Evolutionary conservation across 257 asterid species (phyloP), one percentile per base, ranked within the genome.

Genomic region (Solanum etuberosum): DNA sequence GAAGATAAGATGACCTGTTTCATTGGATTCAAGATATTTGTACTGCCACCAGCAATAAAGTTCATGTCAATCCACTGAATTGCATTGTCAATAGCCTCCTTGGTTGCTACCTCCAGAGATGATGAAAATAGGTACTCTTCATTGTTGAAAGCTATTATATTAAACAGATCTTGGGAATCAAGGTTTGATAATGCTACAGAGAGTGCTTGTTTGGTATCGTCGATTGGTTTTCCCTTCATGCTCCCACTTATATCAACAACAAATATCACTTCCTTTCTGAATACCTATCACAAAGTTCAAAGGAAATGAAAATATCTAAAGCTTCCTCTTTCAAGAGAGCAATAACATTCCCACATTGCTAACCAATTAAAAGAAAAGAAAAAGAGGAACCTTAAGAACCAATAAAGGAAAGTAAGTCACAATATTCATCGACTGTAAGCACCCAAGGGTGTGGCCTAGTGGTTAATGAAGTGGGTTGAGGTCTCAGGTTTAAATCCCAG

Each of bases 161-260:
- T 92, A 86, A 94, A 94, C 83, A 82, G 65, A 89, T 93, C 98
- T 77, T 89, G 90, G 59, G 94, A 90, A 37, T 90, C 91, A 88
- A 94, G 95, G 89, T 92, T 92, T 31, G 90, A 88, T n/a, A 94
- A 94, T 25, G 95, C 95, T 54, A 90, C 88, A 87, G 87, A 90
- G 77, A 94, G 95, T 40, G 93, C 96, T 83, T 18, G 88, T 91
- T 93, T 94, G 85, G 93, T 90, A 86, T 92, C 94, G 29, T 94
- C 98, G 2, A 94, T 91, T 32, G 90, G 92, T 90, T 90, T 94
- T 46, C 92, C 95, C 86, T 88, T 92, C 98, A 93, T 94, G 91
- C 98, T 94, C 46, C 94, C 95, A 88, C 98, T 94, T 88, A 92
- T 92, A 89, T 94, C 98, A 83, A 94, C 94, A 88, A 90, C 91